Evolutionary conservation across 768 basidiomycete species (phyloP), one percentile per base, ranked within the genome.

Genomic region (Serendipita sp.): DNA sequence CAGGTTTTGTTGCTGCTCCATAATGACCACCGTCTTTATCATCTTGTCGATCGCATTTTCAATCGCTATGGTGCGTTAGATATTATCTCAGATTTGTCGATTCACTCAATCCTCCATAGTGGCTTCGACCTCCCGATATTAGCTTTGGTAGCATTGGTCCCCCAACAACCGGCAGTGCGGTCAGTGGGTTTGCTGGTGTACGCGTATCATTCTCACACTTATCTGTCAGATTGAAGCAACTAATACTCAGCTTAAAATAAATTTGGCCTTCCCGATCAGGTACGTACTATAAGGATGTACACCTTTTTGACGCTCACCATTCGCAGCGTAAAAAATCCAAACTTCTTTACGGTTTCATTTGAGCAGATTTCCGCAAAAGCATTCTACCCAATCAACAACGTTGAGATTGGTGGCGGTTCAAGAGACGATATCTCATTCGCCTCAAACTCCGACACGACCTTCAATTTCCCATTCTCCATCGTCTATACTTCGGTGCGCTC

Each of bases 241-340:
- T 56, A 74, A 81, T 65, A 79, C 44, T 41, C 69, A 81, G 2
- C 70, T 89, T 54, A 75, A 73, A 8, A 73, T 88, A 46, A 82
- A 84, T 67, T 76, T 90, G 48, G 80, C 78, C 38, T 76, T 88
- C n/a, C 78, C 83, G 68, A 83, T 89, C 68, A 78, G 80, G 86
- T 88, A 68, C 64, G 85, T 72, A 28, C 64, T 53, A 24, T 1
- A 54, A 64, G 11, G 45, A 13, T 11, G 30, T 35, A 18, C 45
- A 18, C 32, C 18, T 32, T 24, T 66, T 60, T 46, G 1, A 38
- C 66, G 3, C 41, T 56, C 30, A 51, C 51, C 13, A 68, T 67
- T n/a, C 34, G 64, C 68, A 92, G 89, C 34, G 86, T 91, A 64
- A 76, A 76, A 70, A 92, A 92, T 70, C 90, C 89, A 34, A 92